Evolutionary conservation across 805 yeast species (phyloP), one percentile per base, ranked within the genome.

Genomic region (Suhomyces faveliae): DNA sequence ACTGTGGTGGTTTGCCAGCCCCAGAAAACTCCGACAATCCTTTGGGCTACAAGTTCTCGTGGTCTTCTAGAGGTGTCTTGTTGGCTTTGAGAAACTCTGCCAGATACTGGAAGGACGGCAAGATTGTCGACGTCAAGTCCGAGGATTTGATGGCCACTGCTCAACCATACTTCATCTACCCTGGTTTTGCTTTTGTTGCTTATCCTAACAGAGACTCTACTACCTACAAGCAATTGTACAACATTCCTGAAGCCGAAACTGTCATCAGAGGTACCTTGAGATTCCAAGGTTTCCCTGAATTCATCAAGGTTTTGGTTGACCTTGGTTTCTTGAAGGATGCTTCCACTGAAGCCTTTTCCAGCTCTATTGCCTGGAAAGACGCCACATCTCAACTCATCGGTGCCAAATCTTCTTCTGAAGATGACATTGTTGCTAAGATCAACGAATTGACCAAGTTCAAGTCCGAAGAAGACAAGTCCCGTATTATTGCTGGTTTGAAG

Each of bases 171-270:
- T 88, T 83, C 71, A 88, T 94, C 71, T 89, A 87, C 77, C 97
- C 97, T 45, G 99, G 97, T 58, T 94, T 79, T 64, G 90, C 97
- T 33, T 84, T 92, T 57, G 97, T 92, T 49, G 84, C 90, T 63
- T 94, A 94, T 75, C 98, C 99, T 62, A 94, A 94, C 84, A 87
- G 99, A 78, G 99, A 94, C 74, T 91, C 97, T 35, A 89, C 97
- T 51, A 80, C 86, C 49, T 94, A 89, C 81, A 87, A 83, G 77
- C 95, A 91, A 70, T 82, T 91, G 58, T 94, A 94, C 74, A 71
- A 80, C 63, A 94, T 94, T 53, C 99, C 99, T 57, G 99, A 94
- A 78, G 98, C 98, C 57, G 89, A 94, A 65, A 89, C 96, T 51
- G 89, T 92, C 53, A 81, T 94, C 63, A 87, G 99, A 78, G 99